Base-by-base conservation (phyloP, 2,329 filamentous ascomycete genomes). In the Pestalotiopsis sp. region DNA sequence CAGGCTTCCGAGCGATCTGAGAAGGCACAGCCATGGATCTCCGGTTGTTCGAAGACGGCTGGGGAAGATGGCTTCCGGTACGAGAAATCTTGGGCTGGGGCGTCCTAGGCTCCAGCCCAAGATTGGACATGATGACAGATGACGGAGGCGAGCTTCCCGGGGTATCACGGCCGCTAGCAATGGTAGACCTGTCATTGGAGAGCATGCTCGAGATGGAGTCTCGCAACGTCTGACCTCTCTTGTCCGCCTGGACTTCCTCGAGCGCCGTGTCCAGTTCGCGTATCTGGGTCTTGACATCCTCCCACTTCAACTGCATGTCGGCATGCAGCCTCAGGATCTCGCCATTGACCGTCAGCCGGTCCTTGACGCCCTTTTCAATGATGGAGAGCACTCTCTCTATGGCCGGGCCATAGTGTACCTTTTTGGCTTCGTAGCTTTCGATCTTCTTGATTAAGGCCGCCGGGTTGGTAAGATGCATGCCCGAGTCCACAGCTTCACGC, bases 341-440 rank as follows among this genome's bases (percentile, higher is more conserved):
- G 59, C 96, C 96, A 77, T 99, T 98, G 67, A 98, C 94, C 0
- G 96, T 98, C 64, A 98, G 85, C n/a, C 96, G 90, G 76, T 98
- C 94, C 77, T 93, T 93, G 76, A 98, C 92, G n/a, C 96, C 96
- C 77, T 94, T 95, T 74, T 98, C 94, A 65, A 98, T 98, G 77
- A 98, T 97, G 52, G 92, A 91, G 20, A 98, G 83, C 7, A 99
- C 94, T 57, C 95, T 89, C 78, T 96, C 94, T 77, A 99, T 97
- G 1, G 96, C 95, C 11, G 95, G 94, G 1, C 94, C 92, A 76
- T 98, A 99, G 78, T 98, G 95, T 69, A 90, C 90, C 80, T 95
- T 97, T 85, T 98, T 99, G 58, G 93, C 94, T 78, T 98, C 95
- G 79, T 97, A 99, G 74, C 88, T 97, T 79, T 97, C 94, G 57